Percentiles rank a stretch among this genome's conserved stretches.
Evolutionary conservation across 2,329 filamentous ascomycete species (phyloP).

Genomic region (Xylaria sp.): DNA sequence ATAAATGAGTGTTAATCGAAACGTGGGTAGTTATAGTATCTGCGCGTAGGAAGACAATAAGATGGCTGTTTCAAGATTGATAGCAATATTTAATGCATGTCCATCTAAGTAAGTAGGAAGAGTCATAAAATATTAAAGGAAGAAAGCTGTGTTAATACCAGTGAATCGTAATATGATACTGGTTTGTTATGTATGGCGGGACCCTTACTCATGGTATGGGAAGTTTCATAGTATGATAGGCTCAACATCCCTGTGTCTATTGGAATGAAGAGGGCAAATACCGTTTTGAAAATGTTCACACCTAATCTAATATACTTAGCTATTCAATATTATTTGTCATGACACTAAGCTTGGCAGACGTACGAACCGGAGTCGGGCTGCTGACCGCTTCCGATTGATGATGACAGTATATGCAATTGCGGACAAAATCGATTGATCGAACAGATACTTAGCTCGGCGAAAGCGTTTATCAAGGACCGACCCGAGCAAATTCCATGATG

Average conservation of each 20-base stretch:
- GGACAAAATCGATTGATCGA: constrained; percentile 13
- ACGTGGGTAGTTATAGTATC: too few relatives aligned
- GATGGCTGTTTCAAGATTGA: too few relatives aligned
- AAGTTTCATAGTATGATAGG: not conserved
- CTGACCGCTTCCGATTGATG: not conserved
- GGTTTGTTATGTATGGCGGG: not conserved
- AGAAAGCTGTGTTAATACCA: too few relatives aligned
- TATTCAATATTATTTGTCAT: not conserved
- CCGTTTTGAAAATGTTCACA: not conserved
- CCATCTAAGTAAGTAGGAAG: too few relatives aligned
- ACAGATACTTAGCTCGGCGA: constrained; percentile 3
- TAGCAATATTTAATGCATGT: too few relatives aligned
- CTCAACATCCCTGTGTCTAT: not conserved
- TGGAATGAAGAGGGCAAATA: not conserved
- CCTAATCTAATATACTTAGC: not conserved
- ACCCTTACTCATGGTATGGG: not conserved
- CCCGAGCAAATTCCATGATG: not conserved
- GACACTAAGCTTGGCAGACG: not conserved
- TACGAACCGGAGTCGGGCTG: constrained; percentile 17
- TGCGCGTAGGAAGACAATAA: too few relatives aligned
- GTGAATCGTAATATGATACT: not conserved
- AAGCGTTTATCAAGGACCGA: not conserved
- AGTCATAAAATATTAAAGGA: too few relatives aligned
- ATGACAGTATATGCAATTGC: not conserved
- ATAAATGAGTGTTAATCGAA: too few relatives aligned